phyloP scores from a whole-genome alignment of 2,329 filamentous ascomycete genomes.

The Pseudohalonectria lignicola region DNA sequence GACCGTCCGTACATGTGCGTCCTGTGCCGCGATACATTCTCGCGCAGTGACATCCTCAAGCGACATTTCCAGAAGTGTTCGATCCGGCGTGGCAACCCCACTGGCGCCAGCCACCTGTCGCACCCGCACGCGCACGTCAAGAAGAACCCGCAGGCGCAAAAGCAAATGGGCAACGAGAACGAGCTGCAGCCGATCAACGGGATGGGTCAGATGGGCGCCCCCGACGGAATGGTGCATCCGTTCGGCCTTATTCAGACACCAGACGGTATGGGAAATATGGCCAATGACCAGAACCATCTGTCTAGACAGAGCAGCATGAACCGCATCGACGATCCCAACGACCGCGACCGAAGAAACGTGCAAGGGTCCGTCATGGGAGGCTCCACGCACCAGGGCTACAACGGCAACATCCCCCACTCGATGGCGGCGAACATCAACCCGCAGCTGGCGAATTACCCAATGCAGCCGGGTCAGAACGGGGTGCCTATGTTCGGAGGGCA shows the following conservation, averaged over 20 bases:
- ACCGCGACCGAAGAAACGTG: slow-evolving; percentile 48
- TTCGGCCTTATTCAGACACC: slow-evolving; percentile 32
- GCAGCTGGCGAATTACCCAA: slow-evolving; percentile 53
- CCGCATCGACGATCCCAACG: slow-evolving; percentile 42
- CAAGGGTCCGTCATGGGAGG: slow-evolving; percentile 37
- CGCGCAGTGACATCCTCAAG: slow-evolving; percentile 94
- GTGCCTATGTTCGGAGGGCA: slow-evolving; percentile 52
- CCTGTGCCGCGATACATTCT: slow-evolving; percentile 95
- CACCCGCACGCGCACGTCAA: slow-evolving; percentile 85
- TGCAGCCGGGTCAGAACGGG: slow-evolving; percentile 51
- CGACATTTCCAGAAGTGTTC: slow-evolving; percentile 99
- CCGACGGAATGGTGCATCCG: slow-evolving; percentile 39
- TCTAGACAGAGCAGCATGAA: slow-evolving; percentile 51
- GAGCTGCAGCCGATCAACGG: slow-evolving; percentile 51
- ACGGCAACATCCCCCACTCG: slow-evolving; percentile 43
- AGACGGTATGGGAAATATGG: slow-evolving; percentile 48
- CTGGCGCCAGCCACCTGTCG: slow-evolving; percentile 85
- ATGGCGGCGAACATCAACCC: slow-evolving; percentile 53
- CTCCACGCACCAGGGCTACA: slow-evolving; percentile 43
- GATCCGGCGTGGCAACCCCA: slow-evolving; percentile 89
- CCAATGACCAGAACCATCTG: slow-evolving; percentile 49
- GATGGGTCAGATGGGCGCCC: slow-evolving; percentile 41
- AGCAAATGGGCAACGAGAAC: slow-evolving; percentile 38
- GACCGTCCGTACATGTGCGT: slow-evolving; percentile 98
- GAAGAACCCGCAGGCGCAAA: slow-evolving; percentile 55